phyloP scores from a whole-genome alignment of 2,329 filamentous ascomycete genomes.

The Teratosphaeria epicoccoides region DNA sequence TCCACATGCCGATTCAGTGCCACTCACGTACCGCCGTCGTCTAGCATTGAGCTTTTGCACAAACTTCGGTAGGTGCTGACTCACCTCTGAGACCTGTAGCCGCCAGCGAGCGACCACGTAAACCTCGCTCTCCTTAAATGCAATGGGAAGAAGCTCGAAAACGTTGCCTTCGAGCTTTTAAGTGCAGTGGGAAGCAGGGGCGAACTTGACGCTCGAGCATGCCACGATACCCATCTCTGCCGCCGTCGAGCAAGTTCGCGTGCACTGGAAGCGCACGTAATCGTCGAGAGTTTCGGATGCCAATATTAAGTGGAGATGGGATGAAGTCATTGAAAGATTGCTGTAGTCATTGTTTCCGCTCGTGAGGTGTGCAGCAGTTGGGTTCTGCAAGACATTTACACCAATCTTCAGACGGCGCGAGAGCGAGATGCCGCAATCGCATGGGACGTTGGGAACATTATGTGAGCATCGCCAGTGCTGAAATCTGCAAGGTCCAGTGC shows the following conservation, averaged over 20 bases:
- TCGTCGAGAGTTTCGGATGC: constrained; percentile 81
- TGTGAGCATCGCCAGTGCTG: constrained; percentile 78
- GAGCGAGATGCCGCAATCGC: constrained; percentile 86
- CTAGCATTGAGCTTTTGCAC: constrained; percentile 62
- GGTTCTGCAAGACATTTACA: constrained; percentile 63
- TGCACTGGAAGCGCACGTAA: constrained; percentile 89
- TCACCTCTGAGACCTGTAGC: constrained; percentile 54
- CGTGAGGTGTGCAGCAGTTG: constrained; percentile 72
- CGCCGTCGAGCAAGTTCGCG: constrained; percentile 65
- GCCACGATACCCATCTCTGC: constrained; percentile 53
- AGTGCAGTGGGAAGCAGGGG: constrained; percentile 52
- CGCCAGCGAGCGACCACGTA: constrained; percentile 70
- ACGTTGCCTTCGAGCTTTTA: constrained; percentile 43
- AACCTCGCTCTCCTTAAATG: constrained; percentile 36
- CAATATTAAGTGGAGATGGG: constrained; percentile 75
- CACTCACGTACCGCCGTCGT: constrained; percentile 69
- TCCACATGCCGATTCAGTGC: constrained; percentile 71
- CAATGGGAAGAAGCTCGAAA: constrained; percentile 56
- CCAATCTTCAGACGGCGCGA: constrained; percentile 52
- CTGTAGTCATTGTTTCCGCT: constrained; percentile 23
- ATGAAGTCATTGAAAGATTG: constrained; percentile 33
- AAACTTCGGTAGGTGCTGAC: constrained; percentile 42
- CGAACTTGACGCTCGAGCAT: constrained; percentile 64
- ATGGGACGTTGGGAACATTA: constrained; percentile 90
- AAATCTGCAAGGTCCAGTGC: constrained; percentile 77